These are phyloP conservation scores for Pyracantha coccinea DNA, from an alignment of 331 rosid species.

Conservation along the genomic window DNA sequence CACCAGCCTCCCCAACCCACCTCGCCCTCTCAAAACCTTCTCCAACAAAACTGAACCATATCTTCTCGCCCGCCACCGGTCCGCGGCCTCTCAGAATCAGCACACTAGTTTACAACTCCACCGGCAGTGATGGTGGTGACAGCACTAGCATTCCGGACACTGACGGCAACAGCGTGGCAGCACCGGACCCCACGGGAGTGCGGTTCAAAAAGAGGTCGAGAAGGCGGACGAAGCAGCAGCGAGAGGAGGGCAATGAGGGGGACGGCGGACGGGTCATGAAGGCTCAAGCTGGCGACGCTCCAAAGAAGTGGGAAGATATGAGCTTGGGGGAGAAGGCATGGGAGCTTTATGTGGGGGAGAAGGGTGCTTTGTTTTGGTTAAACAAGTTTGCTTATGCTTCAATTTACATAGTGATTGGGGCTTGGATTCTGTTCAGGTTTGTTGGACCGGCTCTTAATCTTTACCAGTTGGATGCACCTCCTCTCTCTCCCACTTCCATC, in stretches of 20 bases:
- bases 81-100: conserved; percentile 19
- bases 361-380: conserved; percentile 76
- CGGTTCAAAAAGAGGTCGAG: conserved; percentile 54
- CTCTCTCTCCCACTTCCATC: conserved; percentile 52
- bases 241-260: not conserved
- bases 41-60: not conserved
- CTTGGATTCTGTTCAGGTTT: conserved; percentile 80
- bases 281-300: conserved; percentile 19
- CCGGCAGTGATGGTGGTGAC: conserved; percentile 22
- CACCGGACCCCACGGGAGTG: conserved; percentile 33
- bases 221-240: conserved; percentile 37
- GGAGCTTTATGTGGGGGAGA: conserved; percentile 80
- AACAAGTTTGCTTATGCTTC: conserved; percentile 95
- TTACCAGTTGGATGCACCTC: conserved; percentile 75
- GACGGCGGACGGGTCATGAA: conserved; percentile 17
- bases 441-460: conserved; percentile 86
- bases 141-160: conserved; percentile 7
- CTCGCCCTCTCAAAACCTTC: conserved; percentile 24
- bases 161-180: conserved; percentile 5
- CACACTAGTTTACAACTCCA: conserved; percentile 22
- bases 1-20: conserved; percentile 23
- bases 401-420: conserved; percentile 76
- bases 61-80: conserved; percentile 10
- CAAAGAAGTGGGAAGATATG: conserved; percentile 96
- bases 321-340: conserved; percentile 52